phyloP scores from a whole-genome alignment of 2,329 filamentous ascomycete species.

The Claviceps pazoutovae region DNA sequence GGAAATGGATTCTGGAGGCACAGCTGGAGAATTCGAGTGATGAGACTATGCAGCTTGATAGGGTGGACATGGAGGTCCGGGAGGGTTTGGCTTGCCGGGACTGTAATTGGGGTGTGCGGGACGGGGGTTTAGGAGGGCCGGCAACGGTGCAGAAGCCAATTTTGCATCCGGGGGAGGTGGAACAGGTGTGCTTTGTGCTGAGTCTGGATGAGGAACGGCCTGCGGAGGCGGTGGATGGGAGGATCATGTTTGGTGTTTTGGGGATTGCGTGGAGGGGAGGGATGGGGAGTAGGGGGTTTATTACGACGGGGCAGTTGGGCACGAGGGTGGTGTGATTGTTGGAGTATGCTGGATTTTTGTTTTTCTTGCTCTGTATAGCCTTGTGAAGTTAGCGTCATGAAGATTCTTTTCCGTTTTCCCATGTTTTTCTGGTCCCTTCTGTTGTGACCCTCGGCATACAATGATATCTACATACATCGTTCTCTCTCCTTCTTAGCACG shows the following conservation, averaged over 20 bases:
- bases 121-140: neutral
- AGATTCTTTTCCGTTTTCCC: neutral
- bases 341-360: neutral
- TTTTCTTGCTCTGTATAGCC: neutral
- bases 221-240: slow-evolving; percentile 35
- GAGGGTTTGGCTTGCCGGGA: slow-evolving; percentile 36
- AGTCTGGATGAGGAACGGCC: slow-evolving; percentile 9
- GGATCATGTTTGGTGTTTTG: slow-evolving; percentile 63
- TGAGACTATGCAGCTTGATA: slow-evolving; percentile 64
- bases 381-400: too few relatives aligned
- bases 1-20: slow-evolving; percentile 69
- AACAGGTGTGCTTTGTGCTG: slow-evolving; percentile 52
- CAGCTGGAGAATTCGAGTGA: slow-evolving; percentile 93
- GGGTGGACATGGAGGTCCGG: slow-evolving; percentile 40
- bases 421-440: neutral
- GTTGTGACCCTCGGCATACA: too few relatives aligned
- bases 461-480: too few relatives aligned
- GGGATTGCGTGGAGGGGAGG: slow-evolving; percentile 78
- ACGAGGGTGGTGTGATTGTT: slow-evolving; percentile 24
- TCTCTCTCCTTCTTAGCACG: too few relatives aligned
- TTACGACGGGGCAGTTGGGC: slow-evolving; percentile 74
- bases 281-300: slow-evolving; percentile 77
- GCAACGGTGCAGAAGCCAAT: slow-evolving; percentile 29
- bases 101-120: slow-evolving; percentile 39
- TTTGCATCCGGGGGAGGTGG: slow-evolving; percentile 47